Evolutionary conservation across 1,139 yeast species (phyloP).

Genomic region (Saccharomyces hybrid): DNA sequence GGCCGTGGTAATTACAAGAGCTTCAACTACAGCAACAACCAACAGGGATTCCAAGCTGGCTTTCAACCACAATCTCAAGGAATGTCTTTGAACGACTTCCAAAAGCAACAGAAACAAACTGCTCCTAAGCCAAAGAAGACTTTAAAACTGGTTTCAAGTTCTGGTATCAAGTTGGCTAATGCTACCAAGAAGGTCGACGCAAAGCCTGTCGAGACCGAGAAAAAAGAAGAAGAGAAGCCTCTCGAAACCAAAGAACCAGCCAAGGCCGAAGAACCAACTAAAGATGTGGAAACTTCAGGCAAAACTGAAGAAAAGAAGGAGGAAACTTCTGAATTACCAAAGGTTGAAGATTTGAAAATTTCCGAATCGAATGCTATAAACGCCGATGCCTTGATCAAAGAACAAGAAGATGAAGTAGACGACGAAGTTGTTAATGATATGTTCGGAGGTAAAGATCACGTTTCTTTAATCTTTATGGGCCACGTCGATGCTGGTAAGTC

Average conservation of each 20-base stretch:
- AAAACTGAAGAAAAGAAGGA: conserved; percentile 10
- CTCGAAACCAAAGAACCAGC: conserved; percentile 22
- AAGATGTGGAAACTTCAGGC: conserved; percentile 9
- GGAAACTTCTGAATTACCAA: conserved; percentile 16
- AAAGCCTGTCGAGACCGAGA: conserved; percentile 29
- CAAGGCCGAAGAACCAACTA: conserved; percentile 9
- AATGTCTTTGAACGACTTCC: conserved; percentile 82
- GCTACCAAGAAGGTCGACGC: conserved; percentile 41
- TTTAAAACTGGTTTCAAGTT: conserved; percentile 56
- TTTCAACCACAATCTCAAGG: conserved; percentile 42
- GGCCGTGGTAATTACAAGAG: conserved; percentile 13
- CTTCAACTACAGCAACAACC: conserved; percentile 17
- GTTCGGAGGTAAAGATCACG: conserved; percentile 96
- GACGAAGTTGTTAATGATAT: conserved; percentile 81
- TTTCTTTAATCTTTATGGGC: conserved; percentile 96
- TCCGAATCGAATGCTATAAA: conserved; percentile 9
- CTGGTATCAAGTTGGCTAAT: conserved; percentile 61
- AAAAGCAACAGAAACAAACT: conserved; percentile 37
- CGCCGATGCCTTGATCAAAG: conserved; percentile 46
- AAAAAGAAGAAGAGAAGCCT: conserved; percentile 10
- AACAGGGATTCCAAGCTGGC: conserved; percentile 21
- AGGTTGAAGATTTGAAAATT: conserved; percentile 18
- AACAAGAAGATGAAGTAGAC: conserved; percentile 81
- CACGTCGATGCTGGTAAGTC: conserved; percentile 99
- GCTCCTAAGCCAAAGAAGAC: conserved; percentile 50